Percentiles rank a stretch among this genome's conserved stretches.
These are phyloP conservation scores for Pelargonium cotyledonis DNA, from an alignment of 441 rosid species.

Conservation along the genomic window DNA sequence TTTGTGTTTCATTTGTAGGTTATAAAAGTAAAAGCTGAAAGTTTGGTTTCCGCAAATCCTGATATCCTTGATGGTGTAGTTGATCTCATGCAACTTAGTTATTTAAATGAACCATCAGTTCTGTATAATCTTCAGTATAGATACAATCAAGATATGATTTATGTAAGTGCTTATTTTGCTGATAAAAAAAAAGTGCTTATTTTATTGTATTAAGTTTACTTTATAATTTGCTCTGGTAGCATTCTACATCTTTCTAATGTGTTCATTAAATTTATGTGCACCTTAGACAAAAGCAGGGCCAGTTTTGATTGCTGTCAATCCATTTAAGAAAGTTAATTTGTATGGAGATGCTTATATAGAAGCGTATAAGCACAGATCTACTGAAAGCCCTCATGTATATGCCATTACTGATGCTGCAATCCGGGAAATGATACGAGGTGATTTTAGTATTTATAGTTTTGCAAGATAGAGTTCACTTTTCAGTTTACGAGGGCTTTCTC, in stretches of 20 bases:
- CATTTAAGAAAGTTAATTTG: slow-evolving; percentile 81
- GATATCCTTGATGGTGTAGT: slow-evolving; percentile 98
- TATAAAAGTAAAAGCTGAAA: slow-evolving; percentile 59
- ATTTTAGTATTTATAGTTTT: slow-evolving; percentile 19
- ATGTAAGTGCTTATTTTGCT: too few relatives aligned
- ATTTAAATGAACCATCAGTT: slow-evolving; percentile 93
- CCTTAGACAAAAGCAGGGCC: slow-evolving; percentile 97
- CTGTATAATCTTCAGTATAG: slow-evolving; percentile 83
- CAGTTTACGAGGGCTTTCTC: not conserved
- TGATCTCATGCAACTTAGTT: slow-evolving; percentile 98
- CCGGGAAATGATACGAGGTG: slow-evolving; percentile 95
- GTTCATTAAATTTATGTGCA: slow-evolving; percentile 19
- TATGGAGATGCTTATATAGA: slow-evolving; percentile 75
- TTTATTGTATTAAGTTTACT: slow-evolving; percentile 15
- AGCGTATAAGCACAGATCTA: slow-evolving; percentile 71
- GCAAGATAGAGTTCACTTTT: slow-evolving; percentile 6
- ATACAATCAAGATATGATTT: slow-evolving; percentile 81
- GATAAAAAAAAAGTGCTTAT: slow-evolving; percentile 50
- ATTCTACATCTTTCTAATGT: slow-evolving; percentile 12
- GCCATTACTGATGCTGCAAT: slow-evolving; percentile 95
- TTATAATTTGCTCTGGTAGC: slow-evolving; percentile 13
- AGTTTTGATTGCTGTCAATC: slow-evolving; percentile 91
- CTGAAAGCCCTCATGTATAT: slow-evolving; percentile 89
- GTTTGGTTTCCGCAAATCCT: slow-evolving; percentile 87
- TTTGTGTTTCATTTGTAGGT: slow-evolving; percentile 38